Base-by-base conservation (phyloP, 1,284 basidiomycete species). In the Leccinum subspadiceum region DNA sequence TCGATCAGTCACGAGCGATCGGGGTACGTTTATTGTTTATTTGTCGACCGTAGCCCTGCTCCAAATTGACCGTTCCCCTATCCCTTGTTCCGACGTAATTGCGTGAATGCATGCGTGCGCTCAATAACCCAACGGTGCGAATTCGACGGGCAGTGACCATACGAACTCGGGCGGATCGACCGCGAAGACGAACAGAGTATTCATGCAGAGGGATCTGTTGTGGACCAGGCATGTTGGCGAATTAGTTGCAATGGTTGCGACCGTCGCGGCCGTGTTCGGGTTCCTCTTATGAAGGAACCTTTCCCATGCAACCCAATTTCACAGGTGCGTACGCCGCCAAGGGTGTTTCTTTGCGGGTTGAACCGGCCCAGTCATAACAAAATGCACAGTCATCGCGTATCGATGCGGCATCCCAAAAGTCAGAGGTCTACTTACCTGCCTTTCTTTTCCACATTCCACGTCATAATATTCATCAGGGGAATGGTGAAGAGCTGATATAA, bases 111-210 rank as follows among this genome's bases (percentile, higher is more conserved):
- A 13, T n/a, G 10, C 50, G 5, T 51, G 26, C 8, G 10, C 50
- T 51, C 10, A n/a, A 22, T 24, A 87, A 83, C 84, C 87, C 8
- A 89, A 90, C 65, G 86, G 86, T 55, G 84, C 83, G 46, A 89
- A 89, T 68, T 72, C 89, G 54, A 89, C 75, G 1, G 81, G 79
- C 7, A 76, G 75, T 13, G 22, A 22, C 22, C 22, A 22, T 22
- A 22, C 22, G 22, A 3, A 22, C 22, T 22, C 22, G 3, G 22
- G 62, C 37, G 31, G 7, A 10, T 59, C 75, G 4, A 68, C 77
- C 65, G 67, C 79, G 50, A 81, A 81, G 1, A 86, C 85, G 74
- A 85, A 85, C 65, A 79, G 76, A n/a, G 77, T 66, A 52, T 60
- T n/a, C 7, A 50, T 17, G 49, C 49, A 29, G 8, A 50, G 49